Base-by-base conservation (phyloP, 352 stramenopile genomes). In the Phytopythium helicoides region DNA sequence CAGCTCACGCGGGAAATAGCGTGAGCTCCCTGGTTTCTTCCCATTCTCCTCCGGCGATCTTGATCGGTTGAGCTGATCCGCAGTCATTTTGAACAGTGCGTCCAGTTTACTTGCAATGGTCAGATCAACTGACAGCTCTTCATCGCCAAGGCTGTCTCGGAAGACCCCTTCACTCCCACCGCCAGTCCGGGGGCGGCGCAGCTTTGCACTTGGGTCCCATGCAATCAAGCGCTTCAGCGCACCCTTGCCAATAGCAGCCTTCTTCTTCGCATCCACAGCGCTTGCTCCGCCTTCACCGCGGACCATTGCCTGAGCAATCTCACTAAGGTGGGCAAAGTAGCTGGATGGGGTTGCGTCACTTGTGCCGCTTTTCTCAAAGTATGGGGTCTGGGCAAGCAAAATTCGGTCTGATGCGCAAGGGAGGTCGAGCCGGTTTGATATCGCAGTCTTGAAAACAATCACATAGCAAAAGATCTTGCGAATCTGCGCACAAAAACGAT, bases 401-500 rank as follows among this genome's bases (percentile, higher is more conserved):
- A 94, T 80, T 15, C 81, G 80, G 50, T 94, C 84, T 2, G 77
- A 82, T 18, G 78, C 65, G 22, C 71, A 85, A 22, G 84, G 84
- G 3, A 94, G 51, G 22, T 92, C 81, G 11, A 94, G 65, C 7
- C 84, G 84, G 34, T 84, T 91, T 10, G 80, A 89, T 31, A 67
- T 60, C 44, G 85, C 84, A 6, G 84, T 78, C 64, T 92, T 92
- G 56, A 92, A 92, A 23, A 91, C 84, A 38, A 94, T 71, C 54
- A 92, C 77, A 54, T 94, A 91, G 58, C 70, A 68, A 57, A 89
- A 94, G 52, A 92, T 92, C 61, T 91, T 91, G 37, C 82, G 81
- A 55, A 94, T 87, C 78, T 91, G 48, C 19, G 21, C 14, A 47
- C 9, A 18, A 58, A 18, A 21, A 61, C 3, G 25, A 19, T 53